Conservation (phyloP, 2,329 filamentous ascomycete species). For the Penicillium thymicola region DNA sequence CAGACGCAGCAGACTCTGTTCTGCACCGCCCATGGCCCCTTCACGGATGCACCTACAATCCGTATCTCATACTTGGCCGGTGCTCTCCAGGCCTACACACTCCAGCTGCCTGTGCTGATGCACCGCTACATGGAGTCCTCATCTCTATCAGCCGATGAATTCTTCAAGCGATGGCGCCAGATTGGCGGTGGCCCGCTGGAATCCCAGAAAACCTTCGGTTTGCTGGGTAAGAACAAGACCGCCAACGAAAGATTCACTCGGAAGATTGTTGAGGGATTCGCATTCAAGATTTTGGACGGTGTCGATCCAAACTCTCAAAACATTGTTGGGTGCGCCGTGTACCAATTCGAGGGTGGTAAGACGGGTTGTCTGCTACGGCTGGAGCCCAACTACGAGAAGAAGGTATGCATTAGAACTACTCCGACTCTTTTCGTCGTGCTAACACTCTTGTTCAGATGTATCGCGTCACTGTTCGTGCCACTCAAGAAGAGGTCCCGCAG, state of each 20-base stretch:
- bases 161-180: slow-evolving; percentile 99
- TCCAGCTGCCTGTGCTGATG: slow-evolving; percentile 81
- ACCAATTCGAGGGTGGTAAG: slow-evolving; percentile 76
- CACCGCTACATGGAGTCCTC: slow-evolving; percentile 98
- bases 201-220: slow-evolving; percentile 78
- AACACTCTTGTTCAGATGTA: slow-evolving; percentile 67
- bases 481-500: slow-evolving; percentile 81
- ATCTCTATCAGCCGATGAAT: slow-evolving; percentile 81
- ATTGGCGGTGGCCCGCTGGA: slow-evolving; percentile 87
- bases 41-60: slow-evolving; percentile 82
- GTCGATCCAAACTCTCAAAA: slow-evolving; percentile 94
- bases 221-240: slow-evolving; percentile 59
- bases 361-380: slow-evolving; percentile 89
- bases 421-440: slow-evolving; percentile 2
- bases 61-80: slow-evolving; percentile 92
- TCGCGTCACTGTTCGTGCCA: slow-evolving; percentile 87
- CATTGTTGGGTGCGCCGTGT: slow-evolving; percentile 82
- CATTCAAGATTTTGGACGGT: slow-evolving; percentile 78
- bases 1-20: slow-evolving; percentile 94
- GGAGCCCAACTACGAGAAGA: slow-evolving; percentile 89
- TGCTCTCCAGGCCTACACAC: slow-evolving; percentile 83
- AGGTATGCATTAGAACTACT: slow-evolving; percentile 58
- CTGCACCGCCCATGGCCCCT: slow-evolving; percentile 81
- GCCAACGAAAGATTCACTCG: slow-evolving; percentile 70
- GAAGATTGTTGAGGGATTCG: slow-evolving; percentile 74